Evolutionary conservation across 768 basidiomycete genomes (phyloP), one percentile per base, ranked within the genome.

Genomic region (Gloeostereum incarnatum): DNA sequence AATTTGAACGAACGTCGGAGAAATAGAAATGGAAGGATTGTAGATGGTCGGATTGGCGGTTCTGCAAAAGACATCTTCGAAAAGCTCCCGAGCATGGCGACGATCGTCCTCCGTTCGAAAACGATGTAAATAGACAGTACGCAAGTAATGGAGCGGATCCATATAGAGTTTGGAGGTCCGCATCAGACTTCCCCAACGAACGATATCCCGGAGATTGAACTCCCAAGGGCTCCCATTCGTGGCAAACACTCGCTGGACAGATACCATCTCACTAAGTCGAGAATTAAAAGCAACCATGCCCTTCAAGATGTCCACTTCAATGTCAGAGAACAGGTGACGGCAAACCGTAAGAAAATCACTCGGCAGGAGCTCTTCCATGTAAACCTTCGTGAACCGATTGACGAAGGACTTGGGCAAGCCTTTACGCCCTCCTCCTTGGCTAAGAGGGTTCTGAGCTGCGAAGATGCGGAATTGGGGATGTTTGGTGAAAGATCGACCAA

Each of bases 371-470:
- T 94, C 88, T 49, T 92, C 80, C 32, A 97, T 63, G 53, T 91
- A 91, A 27, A 98, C 96, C 56, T 92, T 93, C n/a, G 90, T 97
- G 62, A 99, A 99, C 11, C 96, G 81, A 57, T 99, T 96, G 39
- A 98, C 68, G 61, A 96, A 99, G 0, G 96, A 98, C 53, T 89
- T 94, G 0, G 96, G 96, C 5, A 99, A 71, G 14, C 96, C 96
- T 58, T 99, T 99, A 25, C 96, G 78, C 11, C 94, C 93, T 38
- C 96, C 93, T 17, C 96, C 96, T 65, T 99, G 96, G 44, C 81
- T 79, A 11, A 94, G 62, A 20, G 96, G 96, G 56, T 99, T 99
- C 56, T 99, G 96, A 2, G 96, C 93, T 3, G 94, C 96, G 50
- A 99, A 99, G 30, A 98, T 82, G 24, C 93, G 82, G 62, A 99